phyloP scores from a whole-genome alignment of 371 early-diverging fungal species.

The Chytridiales sp. region DNA sequence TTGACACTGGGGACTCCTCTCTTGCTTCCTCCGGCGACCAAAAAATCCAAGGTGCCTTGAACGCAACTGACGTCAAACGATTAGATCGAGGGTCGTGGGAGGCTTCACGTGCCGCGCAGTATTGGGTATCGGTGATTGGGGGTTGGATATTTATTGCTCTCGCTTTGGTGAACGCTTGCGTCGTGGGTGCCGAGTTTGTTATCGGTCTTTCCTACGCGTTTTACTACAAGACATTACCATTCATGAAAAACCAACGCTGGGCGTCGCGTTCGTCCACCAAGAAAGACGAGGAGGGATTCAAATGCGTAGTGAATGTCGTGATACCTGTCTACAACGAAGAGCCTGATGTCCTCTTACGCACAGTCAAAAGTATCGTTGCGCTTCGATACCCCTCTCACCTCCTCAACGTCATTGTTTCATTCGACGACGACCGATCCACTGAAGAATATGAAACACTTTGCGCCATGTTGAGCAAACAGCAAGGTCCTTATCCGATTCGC shows the following conservation, averaged over 20 bases:
- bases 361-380: not conserved
- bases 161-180: not conserved
- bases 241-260: not conserved
- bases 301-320: not conserved
- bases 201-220: not conserved
- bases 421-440: constrained; percentile 1
- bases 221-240: not conserved
- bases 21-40: not conserved
- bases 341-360: not conserved
- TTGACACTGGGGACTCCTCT: not conserved
- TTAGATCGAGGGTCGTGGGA: too few relatives aligned
- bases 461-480: not conserved
- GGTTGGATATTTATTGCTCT: not conserved
- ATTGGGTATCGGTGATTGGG: not conserved
- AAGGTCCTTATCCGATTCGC: not conserved
- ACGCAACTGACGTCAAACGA: not conserved
- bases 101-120: not conserved
- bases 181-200: not conserved
- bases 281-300: not conserved
- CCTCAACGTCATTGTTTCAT: constrained; percentile 4
- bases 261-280: too few relatives aligned
- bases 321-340: not conserved
- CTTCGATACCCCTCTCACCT: not conserved
- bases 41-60: not conserved
- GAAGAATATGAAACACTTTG: too few relatives aligned